Base-by-base conservation (phyloP, 768 basidiomycete species). In the Tricholoma hemisulphureum region DNA sequence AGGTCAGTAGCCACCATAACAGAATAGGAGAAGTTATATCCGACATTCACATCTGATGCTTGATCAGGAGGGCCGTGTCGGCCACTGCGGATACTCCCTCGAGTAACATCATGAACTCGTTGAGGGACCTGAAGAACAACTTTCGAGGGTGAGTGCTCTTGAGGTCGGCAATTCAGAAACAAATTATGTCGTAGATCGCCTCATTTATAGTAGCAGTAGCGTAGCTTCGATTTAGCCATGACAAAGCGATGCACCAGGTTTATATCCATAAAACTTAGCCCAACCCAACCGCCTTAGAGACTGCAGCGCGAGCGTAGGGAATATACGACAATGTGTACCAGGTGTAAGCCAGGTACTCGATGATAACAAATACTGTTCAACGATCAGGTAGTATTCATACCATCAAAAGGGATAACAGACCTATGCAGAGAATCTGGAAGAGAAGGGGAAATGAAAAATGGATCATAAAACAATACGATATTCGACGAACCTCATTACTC, bases 251-350 rank as follows among this genome's bases (percentile, higher is more conserved):
- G n/a, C n/a, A n/a, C n/a, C n/a, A n/a, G n/a, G n/a, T n/a, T n/a
- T n/a, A n/a, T n/a, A n/a, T n/a, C n/a, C n/a, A n/a, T n/a, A n/a
- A n/a, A n/a, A n/a, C n/a, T 69, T 66, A 77, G 54, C 74, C 74
- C 58, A 82, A 65, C 11, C 82, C 87, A 57, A 92, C 77, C 29
- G 83, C 69, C 69, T 84, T 91, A 58, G 83, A 76, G 41, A 91
- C 83, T 11, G 87, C 87, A 2, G 84, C 69, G 55, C 94, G 83
- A 2, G 95, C 95, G 65, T 95, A 96, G 2, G 95, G 95, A 64
- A 98, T 93, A 75, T 95, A 97, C 6, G 87, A 89, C 28, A 91
- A 73, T 51, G 82, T 85, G 70, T 90, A 95, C 93, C 94, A 97
- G 20, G 88, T 85, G 73, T 89, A 96, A 6, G 94, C 95, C 57